A percentile compares a stretch with the other conserved stretches of the same genome.
These are phyloP conservation scores for Massariosphaeria phaeospora DNA, from an alignment of 495 filamentous ascomycete species.

Conservation along the genomic window DNA sequence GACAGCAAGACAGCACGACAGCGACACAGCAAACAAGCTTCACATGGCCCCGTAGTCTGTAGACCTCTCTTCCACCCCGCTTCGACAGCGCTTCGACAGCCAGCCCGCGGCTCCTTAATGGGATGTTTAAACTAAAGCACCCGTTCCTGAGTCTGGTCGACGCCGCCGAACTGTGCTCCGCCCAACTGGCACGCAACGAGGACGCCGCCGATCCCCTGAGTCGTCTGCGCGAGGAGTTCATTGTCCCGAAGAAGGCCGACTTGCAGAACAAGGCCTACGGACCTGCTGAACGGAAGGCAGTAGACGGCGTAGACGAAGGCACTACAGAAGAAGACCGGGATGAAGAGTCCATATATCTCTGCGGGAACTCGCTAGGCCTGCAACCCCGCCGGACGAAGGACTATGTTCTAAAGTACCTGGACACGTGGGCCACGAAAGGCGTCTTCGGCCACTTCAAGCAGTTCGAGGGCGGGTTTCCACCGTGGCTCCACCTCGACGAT, in stretches of 20 bases:
- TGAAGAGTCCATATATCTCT: conserved; percentile 71
- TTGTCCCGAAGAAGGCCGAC: conserved; percentile 75
- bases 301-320: not conserved
- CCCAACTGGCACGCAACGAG: conserved; percentile 57
- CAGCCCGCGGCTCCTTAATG: not conserved
- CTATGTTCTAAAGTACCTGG: conserved; percentile 72
- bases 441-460: conserved; percentile 88
- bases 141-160: conserved; percentile 33
- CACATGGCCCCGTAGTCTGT: too few relatives aligned
- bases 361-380: conserved; percentile 92
- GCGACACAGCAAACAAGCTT: too few relatives aligned
- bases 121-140: conserved; percentile 13
- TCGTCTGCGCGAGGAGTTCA: conserved; percentile 69
- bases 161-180: conserved; percentile 10
- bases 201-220: conserved; percentile 67
- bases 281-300: not conserved
- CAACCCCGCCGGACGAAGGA: conserved; percentile 69
- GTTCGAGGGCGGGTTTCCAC: conserved; percentile 68
- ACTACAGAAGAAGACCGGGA: not conserved
- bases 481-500: conserved; percentile 77
- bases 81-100: not conserved
- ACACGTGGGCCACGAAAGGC: conserved; percentile 87
- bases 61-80: not conserved
- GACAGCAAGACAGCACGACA: not conserved
- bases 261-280: conserved; percentile 55